Base-by-base conservation (phyloP, 352 stramenopile genomes). In the Pythium vanterpoolii region DNA sequence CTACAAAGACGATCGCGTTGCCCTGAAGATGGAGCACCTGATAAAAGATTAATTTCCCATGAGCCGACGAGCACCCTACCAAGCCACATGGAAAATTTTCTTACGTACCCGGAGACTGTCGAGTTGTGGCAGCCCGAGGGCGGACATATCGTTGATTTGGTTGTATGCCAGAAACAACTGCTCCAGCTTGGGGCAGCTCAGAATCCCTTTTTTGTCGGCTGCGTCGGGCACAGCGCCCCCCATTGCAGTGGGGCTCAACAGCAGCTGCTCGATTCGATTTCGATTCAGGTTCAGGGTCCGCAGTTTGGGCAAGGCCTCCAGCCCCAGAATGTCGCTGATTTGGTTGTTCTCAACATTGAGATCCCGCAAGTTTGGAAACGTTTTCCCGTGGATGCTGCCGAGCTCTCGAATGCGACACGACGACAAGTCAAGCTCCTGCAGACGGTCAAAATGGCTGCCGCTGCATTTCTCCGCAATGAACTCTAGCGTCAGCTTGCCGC, bases 301-400 rank as follows among this genome's bases (percentile, higher is more conserved):
- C 10, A 95, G 69, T 39, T 79, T 87, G 1, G 76, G 65, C 11
- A 96, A 61, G 9, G 64, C 47, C 5, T 92, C 81, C 23, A 96
- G 66, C 0, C 76, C 83, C 0, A 54, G 67, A 23, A 96, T 87
- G 38, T 91, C 80, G 28, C 56, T 83, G 59, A 96, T 87, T 33
- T 90, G 69, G 56, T 96, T 96, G 69, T 92, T 93, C 54, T 91
- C 81, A 5, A 96, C 65, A 51, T 94, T 91, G 18, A 96, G 68
- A 9, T 87, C 79, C 2, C 69, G 66, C 11, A 96, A 57, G 28
- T 80, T 85, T 23, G 69, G 53, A 36, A 96, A 96, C 3, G 77
- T 59, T 51, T 80, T 72, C 0, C 80, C 78, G n/a, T 62, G 45
- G 43, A 93, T 79, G 1, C 60, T 66, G 9, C 74, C 71, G 26